phyloP scores from a whole-genome alignment of 2,329 filamentous ascomycete species.

The Aspergillus sp. region DNA sequence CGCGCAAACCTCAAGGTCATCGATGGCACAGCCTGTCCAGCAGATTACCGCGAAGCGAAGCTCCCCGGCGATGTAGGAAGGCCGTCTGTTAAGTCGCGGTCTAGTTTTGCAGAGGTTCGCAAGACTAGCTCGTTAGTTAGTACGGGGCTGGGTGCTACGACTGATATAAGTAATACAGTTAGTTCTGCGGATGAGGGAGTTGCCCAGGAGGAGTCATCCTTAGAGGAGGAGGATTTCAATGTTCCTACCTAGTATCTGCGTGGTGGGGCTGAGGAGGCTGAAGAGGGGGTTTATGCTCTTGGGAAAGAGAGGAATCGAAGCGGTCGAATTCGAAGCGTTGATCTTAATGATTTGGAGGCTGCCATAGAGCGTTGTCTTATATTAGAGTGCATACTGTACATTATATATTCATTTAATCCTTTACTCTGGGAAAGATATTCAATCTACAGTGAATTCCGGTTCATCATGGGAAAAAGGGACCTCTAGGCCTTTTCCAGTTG shows the following conservation, averaged over 20 bases:
- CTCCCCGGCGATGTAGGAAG: slow-evolving; percentile 23
- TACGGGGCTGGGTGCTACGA: slow-evolving; percentile 24
- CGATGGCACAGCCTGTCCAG: slow-evolving; percentile 25
- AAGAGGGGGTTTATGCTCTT: slow-evolving; percentile 17
- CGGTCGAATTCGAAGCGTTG: slow-evolving; percentile 10
- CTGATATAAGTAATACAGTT: slow-evolving; percentile 18
- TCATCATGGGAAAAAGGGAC: no score
- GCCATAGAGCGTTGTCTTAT: no score
- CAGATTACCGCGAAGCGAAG: slow-evolving; percentile 22
- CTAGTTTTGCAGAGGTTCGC: slow-evolving; percentile 24
- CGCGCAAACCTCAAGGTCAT: slow-evolving; percentile 41
- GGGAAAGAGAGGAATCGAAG: slow-evolving; percentile 12
- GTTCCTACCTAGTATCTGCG: slow-evolving; percentile 10
- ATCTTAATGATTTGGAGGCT: neutral
- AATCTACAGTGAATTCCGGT: no score
- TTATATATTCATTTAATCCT: no score
- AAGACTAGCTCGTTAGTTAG: slow-evolving; percentile 37
- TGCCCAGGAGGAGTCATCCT: slow-evolving; percentile 6
- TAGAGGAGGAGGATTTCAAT: slow-evolving; percentile 10
- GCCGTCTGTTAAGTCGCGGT: slow-evolving; percentile 14
- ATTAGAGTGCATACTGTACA: neutral
- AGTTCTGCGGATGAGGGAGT: slow-evolving; percentile 16
- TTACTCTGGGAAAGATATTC: no score
- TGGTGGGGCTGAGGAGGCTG: slow-evolving; percentile 22
- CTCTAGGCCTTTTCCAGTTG: no score